phyloP scores from a whole-genome alignment of 352 stramenopile genomes.

The Globisporangium orthogonon region DNA sequence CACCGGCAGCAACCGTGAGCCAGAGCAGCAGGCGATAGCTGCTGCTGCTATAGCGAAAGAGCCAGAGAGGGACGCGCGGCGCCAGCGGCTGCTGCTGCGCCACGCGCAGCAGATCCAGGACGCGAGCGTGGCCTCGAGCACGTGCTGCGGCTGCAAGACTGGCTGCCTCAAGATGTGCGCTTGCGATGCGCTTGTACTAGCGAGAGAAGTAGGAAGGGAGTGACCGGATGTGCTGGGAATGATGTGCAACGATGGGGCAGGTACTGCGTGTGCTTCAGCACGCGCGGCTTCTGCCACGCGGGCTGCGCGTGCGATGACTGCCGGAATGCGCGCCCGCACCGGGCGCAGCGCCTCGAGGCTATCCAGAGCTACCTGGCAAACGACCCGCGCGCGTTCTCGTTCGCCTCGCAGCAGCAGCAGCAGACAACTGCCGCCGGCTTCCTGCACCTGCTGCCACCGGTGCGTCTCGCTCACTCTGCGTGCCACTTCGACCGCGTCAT shows the following conservation, averaged over 20 bases:
- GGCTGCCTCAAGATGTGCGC: constrained; percentile 76
- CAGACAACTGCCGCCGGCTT: constrained; percentile 28
- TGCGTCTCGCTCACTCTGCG: constrained; percentile 9
- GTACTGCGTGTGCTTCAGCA: constrained; percentile 84
- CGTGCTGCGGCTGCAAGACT: constrained; percentile 80
- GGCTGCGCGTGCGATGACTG: constrained; percentile 68
- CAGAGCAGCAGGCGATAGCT: not conserved
- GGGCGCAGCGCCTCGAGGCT: constrained; percentile 57
- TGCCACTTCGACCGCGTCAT: not conserved
- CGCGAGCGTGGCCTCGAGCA: constrained; percentile 62
- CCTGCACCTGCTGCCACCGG: constrained; percentile 62
- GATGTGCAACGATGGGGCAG: constrained; percentile 5
- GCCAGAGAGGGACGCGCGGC: constrained; percentile 28
- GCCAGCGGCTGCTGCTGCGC: constrained; percentile 36
- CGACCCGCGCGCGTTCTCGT: constrained; percentile 72
- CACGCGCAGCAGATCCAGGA: constrained; percentile 70
- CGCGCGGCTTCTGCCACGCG: constrained; percentile 68
- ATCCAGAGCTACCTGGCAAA: constrained; percentile 77
- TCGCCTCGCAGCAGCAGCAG: constrained; percentile 26
- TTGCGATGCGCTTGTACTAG: not conserved
- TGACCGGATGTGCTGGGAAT: no score
- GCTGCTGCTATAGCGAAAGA: not conserved
- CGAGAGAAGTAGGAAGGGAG: no score
- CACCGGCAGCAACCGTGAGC: not conserved
- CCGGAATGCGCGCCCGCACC: constrained; percentile 53